A percentile compares a stretch with the other conserved stretches of the same genome.
Conservation (phyloP, 108 stramenopile genomes). For the Asterionellopsis glacialis region DNA sequence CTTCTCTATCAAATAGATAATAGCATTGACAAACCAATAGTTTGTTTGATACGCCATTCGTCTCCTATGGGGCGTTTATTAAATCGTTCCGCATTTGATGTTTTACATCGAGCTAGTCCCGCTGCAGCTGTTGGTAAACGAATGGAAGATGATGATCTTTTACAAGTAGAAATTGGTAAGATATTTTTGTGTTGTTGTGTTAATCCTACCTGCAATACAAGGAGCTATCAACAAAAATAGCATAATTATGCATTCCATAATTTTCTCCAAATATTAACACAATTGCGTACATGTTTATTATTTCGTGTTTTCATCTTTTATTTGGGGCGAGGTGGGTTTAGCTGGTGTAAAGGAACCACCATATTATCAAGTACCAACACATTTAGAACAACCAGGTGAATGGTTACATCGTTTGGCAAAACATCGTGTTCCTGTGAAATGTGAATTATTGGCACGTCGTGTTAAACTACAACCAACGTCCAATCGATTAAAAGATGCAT, state of each 20-base stretch:
- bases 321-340: neutral
- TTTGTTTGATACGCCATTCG: slow-evolving; percentile 54
- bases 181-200: slow-evolving; percentile 17
- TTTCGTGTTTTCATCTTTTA: too few relatives aligned
- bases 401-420: slow-evolving; percentile 39
- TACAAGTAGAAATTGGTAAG: slow-evolving; percentile 45
- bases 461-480: slow-evolving; percentile 1
- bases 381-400: slow-evolving; percentile 18
- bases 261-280: too few relatives aligned
- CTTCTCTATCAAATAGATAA: slow-evolving; percentile 1
- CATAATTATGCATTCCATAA: too few relatives aligned
- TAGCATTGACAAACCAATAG: slow-evolving; percentile 14
- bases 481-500: too few relatives aligned
- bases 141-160: slow-evolving; percentile 20
- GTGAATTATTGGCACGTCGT: slow-evolving; percentile 53
- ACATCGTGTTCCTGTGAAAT: slow-evolving; percentile 41
- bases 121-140: slow-evolving; percentile 15
- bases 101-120: slow-evolving; percentile 29
- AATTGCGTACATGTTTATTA: too few relatives aligned
- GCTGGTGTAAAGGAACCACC: slow-evolving; percentile 16
- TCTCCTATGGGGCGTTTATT: slow-evolving; percentile 65
- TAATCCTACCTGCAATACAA: neutral
- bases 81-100: slow-evolving; percentile 56
- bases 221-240: too few relatives aligned
- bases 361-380: neutral